A percentile compares a stretch with the other conserved stretches of the same genome.
phyloP scores from a whole-genome alignment of 2,329 filamentous ascomycete species.

The Clonostachys rosea region DNA sequence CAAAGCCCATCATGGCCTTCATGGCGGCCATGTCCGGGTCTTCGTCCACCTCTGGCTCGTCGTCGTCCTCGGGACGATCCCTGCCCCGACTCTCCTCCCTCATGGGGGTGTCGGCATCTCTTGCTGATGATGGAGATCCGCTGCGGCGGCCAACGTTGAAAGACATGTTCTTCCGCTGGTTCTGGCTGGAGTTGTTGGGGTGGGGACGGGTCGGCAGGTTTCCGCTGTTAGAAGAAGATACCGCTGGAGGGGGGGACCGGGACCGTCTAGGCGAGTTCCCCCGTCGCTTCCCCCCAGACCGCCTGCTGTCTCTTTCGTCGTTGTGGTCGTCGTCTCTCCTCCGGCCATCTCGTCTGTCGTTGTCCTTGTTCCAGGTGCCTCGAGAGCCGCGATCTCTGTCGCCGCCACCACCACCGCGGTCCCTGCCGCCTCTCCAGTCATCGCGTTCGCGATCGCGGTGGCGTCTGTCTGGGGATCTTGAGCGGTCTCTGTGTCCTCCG shows the following conservation, averaged over 20 bases:
- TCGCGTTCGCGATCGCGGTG: constrained; percentile 23
- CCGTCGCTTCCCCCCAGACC: too few species aligned
- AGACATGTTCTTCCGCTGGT: not conserved
- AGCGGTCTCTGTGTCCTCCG: constrained; percentile 17
- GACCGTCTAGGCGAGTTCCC: too few species aligned
- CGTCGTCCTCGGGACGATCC: constrained; percentile 12
- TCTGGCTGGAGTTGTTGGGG: not conserved
- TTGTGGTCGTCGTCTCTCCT: constrained; percentile 13
- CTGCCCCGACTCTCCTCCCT: constrained; percentile 17
- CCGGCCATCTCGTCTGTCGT: constrained; percentile 2
- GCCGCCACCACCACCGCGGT: not conserved
- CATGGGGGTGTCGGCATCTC: constrained; percentile 4
- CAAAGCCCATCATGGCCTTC: constrained; percentile 87
- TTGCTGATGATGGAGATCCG: not conserved
- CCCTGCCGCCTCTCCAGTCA: constrained; percentile 4
- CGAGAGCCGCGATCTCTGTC: not conserved
- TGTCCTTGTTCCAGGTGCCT: constrained; percentile 1
- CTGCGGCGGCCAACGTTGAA: not conserved
- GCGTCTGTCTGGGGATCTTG: constrained; percentile 24
- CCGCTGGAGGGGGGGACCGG: not conserved
- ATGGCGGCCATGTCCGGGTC: constrained; percentile 71
- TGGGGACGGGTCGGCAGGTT: not conserved
- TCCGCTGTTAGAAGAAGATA: not conserved
- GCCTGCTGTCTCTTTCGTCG: constrained; percentile 14
- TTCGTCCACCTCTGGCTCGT: constrained; percentile 31